These are phyloP conservation scores for Microascus cirrosus DNA, from an alignment of 2,329 filamentous ascomycete genomes.

Conservation along the genomic window DNA sequence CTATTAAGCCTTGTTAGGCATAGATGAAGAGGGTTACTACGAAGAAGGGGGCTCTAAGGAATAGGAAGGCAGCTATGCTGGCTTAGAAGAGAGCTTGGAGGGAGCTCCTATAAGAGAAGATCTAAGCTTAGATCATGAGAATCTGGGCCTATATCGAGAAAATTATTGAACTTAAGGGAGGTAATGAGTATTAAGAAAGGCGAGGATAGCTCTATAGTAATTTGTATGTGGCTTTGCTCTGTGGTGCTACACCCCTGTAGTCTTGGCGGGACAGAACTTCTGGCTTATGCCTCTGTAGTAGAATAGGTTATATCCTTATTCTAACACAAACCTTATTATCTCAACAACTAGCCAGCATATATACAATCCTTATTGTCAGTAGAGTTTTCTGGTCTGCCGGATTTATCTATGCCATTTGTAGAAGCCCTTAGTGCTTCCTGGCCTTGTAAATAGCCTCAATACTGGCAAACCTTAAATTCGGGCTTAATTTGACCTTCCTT, in stretches of 20 bases:
- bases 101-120: constrained; percentile 4
- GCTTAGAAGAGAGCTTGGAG: constrained; percentile 3
- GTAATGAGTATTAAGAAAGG: no score
- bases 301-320: no score
- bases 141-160: constrained; percentile 6
- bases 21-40: constrained; percentile 11
- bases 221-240: background rate
- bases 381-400: no score
- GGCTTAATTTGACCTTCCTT: no score
- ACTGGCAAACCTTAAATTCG: no score
- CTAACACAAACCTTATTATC: no score
- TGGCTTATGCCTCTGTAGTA: background rate
- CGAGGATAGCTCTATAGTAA: background rate
- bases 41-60: constrained; percentile 6
- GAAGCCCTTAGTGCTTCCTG: no score
- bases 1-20: constrained; percentile 8
- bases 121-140: constrained; percentile 7
- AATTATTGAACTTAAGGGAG: constrained; percentile 1
- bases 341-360: no score
- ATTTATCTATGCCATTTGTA: no score
- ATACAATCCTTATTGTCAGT: no score
- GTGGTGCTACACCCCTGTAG: background rate
- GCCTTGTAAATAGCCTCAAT: no score
- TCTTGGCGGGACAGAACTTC: background rate
- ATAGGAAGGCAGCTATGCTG: constrained; percentile 3